phyloP scores from a whole-genome alignment of 2,329 filamentous ascomycete species.

The Xylariales sp. region DNA sequence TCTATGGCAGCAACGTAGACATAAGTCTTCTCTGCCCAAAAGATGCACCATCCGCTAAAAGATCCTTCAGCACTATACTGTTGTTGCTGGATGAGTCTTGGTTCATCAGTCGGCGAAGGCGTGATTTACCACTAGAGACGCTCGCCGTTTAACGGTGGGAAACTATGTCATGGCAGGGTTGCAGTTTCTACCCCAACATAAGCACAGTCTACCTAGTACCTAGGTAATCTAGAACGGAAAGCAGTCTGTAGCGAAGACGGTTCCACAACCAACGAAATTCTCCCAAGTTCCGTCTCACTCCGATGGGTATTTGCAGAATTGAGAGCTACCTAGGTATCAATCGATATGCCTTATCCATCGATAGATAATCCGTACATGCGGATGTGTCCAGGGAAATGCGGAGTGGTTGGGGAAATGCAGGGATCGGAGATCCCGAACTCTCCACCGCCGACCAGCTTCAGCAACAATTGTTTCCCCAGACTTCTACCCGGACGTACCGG shows the following conservation, averaged over 20 bases:
- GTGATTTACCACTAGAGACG: background rate
- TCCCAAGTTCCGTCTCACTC: too few species aligned
- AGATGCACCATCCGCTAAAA: background rate
- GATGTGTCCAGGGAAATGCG: constrained; percentile 11
- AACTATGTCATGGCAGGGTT: background rate
- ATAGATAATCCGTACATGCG: too few species aligned
- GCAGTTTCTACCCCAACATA: background rate
- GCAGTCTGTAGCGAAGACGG: background rate
- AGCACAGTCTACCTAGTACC: too few species aligned
- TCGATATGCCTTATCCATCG: too few species aligned
- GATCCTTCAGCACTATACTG: too few species aligned
- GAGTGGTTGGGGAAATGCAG: constrained; percentile 40
- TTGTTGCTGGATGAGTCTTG: background rate
- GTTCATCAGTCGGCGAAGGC: background rate
- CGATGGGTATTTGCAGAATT: too few species aligned
- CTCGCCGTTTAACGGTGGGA: background rate
- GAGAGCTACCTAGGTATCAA: background rate
- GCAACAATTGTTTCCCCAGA: background rate
- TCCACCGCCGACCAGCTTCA: background rate
- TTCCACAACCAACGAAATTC: too few species aligned
- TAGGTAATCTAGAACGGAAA: too few species aligned
- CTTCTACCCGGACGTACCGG: too few species aligned
- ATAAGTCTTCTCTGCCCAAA: background rate
- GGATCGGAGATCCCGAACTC: constrained; percentile 19
- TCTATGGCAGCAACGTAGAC: background rate